Evolutionary conservation across 495 filamentous ascomycete genomes (phyloP).

Genomic region (Hypoxylon lenormandii): DNA sequence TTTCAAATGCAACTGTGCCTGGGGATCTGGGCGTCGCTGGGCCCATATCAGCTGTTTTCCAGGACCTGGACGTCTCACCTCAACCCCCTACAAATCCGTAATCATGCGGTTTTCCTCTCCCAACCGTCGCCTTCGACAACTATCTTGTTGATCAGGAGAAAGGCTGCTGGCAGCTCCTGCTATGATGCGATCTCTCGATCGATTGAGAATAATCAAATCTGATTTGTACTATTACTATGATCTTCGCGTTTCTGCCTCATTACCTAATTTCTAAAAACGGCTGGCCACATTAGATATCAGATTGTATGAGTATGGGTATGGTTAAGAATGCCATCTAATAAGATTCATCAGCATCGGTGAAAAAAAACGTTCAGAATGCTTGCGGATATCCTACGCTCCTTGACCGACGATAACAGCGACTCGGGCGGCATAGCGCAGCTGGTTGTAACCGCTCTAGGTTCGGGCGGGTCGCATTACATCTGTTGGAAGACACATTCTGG

Average conservation of each 20-base stretch:
- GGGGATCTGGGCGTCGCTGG: slow-evolving; percentile 38
- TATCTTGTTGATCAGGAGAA: slow-evolving; percentile 18
- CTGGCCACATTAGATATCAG: slow-evolving; percentile 16
- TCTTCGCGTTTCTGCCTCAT: slow-evolving; percentile 31
- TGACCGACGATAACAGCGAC: slow-evolving; percentile 36
- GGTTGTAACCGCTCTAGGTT: slow-evolving; percentile 49
- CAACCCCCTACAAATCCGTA: slow-evolving; percentile 40
- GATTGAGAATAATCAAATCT: too few species aligned
- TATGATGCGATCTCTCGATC: background rate
- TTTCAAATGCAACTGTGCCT: slow-evolving; percentile 41
- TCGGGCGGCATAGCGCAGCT: slow-evolving; percentile 46
- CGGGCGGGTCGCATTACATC: slow-evolving; percentile 45
- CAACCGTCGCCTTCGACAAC: slow-evolving; percentile 14
- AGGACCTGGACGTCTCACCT: slow-evolving; percentile 44
- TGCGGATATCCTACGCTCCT: slow-evolving; percentile 38
- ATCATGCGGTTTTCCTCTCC: slow-evolving; percentile 35
- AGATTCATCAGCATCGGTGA: slow-evolving; percentile 18
- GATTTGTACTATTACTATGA: slow-evolving; percentile 33
- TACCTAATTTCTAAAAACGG: slow-evolving; percentile 29
- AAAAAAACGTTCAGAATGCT: slow-evolving; percentile 33
- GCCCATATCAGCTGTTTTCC: slow-evolving; percentile 51
- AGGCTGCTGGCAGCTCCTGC: slow-evolving; percentile 36
- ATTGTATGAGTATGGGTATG: slow-evolving; percentile 9
- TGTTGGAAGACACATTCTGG: slow-evolving; percentile 49
- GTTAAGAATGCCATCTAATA: slow-evolving; percentile 28